Evolutionary conservation across 2,329 filamentous ascomycete genomes (phyloP).

Genomic region (Coniochaeta sp.): DNA sequence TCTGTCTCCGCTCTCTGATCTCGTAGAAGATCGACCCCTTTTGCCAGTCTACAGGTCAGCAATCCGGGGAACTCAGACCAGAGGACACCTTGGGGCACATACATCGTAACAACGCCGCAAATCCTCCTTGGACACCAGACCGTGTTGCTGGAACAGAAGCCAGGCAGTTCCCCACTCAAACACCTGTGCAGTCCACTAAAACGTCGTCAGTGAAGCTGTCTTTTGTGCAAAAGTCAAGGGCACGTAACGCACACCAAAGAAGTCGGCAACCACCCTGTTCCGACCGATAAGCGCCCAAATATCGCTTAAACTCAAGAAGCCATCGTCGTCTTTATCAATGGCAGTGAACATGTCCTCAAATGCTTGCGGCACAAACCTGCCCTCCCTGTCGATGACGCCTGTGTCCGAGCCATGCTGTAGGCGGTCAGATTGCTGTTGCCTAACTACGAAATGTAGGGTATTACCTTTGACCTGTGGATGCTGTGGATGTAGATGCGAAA

Average conservation of each 20-base stretch:
- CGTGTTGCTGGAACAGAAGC: neutral
- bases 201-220: neutral
- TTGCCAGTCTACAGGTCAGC: neutral
- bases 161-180: neutral
- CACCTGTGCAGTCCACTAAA: neutral
- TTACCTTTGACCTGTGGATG: constrained; percentile 31
- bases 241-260: neutral
- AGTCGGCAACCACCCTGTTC: neutral
- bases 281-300: neutral
- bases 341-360: neutral
- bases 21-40: neutral
- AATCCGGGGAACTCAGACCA: neutral
- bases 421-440: neutral
- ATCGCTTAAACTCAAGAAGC: neutral
- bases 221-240: no score
- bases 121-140: neutral
- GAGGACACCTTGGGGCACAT: neutral
- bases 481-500: constrained; percentile 28
- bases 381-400: constrained; percentile 41
- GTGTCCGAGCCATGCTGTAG: constrained; percentile 34
- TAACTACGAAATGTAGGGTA: neutral
- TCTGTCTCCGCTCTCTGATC: neutral
- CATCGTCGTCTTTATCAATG: neutral
- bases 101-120: neutral
- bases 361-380: constrained; percentile 21